Evolutionary conservation across 345 rosid genomes (phyloP), one percentile per base, ranked within the genome.

Genomic region (Eucalyptus erythrocorys): DNA sequence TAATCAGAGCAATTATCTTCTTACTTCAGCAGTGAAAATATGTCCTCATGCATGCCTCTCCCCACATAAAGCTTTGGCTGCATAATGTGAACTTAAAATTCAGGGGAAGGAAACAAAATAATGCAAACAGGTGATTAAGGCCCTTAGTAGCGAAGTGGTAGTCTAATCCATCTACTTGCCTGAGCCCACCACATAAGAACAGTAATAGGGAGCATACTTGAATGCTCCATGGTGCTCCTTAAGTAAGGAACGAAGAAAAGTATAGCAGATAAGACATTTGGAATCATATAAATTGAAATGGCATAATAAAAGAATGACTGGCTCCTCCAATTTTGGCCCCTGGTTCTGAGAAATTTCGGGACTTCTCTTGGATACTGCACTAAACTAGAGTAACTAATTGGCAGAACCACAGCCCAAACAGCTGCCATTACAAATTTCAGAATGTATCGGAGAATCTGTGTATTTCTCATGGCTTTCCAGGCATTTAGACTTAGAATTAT

Each of bases 151-250:
- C 40, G 48, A 64, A 51, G 26, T 86, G 53, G 51, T 86, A 61
- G 43, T 45, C 30, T 40, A 50, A 48, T 48, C 32, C 86, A 59
- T 86, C 47, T 91, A 89, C 96, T 93, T 95, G 90, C 99, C 97
- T 98, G 99, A 87, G 99, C 95, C 99, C 99, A 98, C 99, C 99
- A 98, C 97, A 97, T 94, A 85, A 96, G 85, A 85, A 96, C 87
- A 88, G 97, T 97, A 87, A 95, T 64, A 86, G 96, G 94, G 87
- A 92, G 92, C 94, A 91, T 93, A 89, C 96, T 98, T 68, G 99
- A 98, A 68, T 93, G 94, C 94, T 98, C 99, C 97, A 95, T 95
- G 53, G 88, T 88, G 90, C 95, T 95, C 92, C 99, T 94, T 71
- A 96, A 48, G 90, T 93, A 94, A 87, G 99, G 99, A 93, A 95